These are phyloP conservation scores for Pharnaceum exiguum DNA, from an alignment of 148 eudicot species.

Conservation along the genomic window DNA sequence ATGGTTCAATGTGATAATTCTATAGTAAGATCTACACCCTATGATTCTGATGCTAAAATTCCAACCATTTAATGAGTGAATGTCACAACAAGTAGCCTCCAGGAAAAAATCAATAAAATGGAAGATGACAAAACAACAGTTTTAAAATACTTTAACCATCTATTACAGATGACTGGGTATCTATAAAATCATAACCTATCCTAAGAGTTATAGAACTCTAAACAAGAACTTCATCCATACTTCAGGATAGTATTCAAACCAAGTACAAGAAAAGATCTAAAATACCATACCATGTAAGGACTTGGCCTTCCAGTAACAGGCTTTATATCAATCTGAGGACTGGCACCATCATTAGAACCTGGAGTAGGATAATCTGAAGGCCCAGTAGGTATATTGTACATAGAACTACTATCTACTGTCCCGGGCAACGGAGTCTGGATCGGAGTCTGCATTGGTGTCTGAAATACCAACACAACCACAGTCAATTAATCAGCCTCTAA, in stretches of 20 bases:
- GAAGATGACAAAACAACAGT: too few species aligned
- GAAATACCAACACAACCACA: constrained; percentile 14
- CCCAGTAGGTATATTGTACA: constrained; percentile 75
- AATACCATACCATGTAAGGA: constrained; percentile 89
- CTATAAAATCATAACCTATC: too few species aligned
- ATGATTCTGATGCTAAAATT: too few species aligned
- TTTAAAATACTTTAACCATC: too few species aligned
- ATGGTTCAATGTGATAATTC: constrained; percentile 14
- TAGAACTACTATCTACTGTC: constrained; percentile 67
- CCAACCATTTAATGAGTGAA: too few species aligned
- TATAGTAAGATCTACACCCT: too few species aligned
- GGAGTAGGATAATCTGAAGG: constrained; percentile 64
- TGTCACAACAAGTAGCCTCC: too few species aligned
- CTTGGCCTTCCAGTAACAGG: constrained; percentile 72
- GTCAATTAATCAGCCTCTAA: neutral
- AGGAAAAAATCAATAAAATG: too few species aligned
- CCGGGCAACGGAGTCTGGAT: constrained; percentile 84
- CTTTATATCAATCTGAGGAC: constrained; percentile 37
- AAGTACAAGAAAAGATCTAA: neutral
- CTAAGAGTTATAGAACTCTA: too few species aligned
- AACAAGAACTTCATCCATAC: too few species aligned
- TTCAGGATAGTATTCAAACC: too few species aligned
- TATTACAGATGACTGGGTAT: too few species aligned
- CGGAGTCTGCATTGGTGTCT: constrained; percentile 81
- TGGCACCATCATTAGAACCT: constrained; percentile 31